phyloP scores from a whole-genome alignment of 176 grass and related monocot genomes.

The Rhynchospora tenuis region DNA sequence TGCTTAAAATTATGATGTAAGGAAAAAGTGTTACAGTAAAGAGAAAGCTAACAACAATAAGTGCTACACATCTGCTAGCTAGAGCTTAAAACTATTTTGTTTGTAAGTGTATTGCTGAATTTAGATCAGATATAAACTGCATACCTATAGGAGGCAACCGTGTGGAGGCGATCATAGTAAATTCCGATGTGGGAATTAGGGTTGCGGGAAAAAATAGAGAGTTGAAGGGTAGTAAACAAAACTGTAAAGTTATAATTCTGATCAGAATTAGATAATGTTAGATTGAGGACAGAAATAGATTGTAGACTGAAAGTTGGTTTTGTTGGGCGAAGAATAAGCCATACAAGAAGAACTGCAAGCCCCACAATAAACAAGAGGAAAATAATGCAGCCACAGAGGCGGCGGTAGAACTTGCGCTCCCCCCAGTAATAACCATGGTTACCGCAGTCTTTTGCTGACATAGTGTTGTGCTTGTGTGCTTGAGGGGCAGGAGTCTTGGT shows the following conservation, averaged over 20 bases:
- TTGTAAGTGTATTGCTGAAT: not conserved
- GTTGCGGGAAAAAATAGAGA: conserved; percentile 36
- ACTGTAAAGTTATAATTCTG: conserved; percentile 1
- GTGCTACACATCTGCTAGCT: not conserved
- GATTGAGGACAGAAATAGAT: conserved; percentile 24
- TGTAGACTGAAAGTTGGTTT: conserved; percentile 22
- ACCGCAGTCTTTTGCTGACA: conserved; percentile 9
- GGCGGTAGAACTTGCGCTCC: conserved; percentile 4
- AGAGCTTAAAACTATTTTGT: not conserved
- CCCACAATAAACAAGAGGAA: conserved; percentile 1
- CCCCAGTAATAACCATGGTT: conserved; percentile 1
- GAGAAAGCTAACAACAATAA: not conserved
- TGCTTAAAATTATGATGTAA: not conserved
- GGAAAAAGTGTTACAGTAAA: not conserved
- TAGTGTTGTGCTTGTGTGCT: not conserved
- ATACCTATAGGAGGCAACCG: conserved; percentile 31
- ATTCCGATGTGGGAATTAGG: conserved; percentile 42
- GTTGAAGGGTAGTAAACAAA: conserved; percentile 39
- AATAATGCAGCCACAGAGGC: not conserved
- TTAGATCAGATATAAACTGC: conserved; percentile 20
- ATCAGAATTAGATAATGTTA: conserved; percentile 11
- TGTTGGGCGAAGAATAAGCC: conserved; percentile 60
- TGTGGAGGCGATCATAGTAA: conserved; percentile 62
- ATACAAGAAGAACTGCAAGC: conserved; percentile 33
- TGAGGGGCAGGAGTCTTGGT: not conserved